Conservation (phyloP, 2,329 filamentous ascomycete genomes). For the Fusarium mundagurra region DNA sequence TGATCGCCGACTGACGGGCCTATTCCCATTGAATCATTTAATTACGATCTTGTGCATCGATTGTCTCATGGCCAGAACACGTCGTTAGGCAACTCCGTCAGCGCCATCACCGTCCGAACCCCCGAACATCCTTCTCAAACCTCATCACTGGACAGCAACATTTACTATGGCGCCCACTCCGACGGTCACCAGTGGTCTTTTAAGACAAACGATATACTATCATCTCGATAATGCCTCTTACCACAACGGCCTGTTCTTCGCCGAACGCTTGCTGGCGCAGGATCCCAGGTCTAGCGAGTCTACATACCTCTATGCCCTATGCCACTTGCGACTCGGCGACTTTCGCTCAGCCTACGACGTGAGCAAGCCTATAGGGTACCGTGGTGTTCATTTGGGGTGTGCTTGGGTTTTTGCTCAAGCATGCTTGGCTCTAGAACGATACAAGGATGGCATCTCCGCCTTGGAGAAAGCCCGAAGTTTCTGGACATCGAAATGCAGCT, state of each 20-base stretch:
- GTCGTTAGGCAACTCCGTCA: slow-evolving; percentile 34
- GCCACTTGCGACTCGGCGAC: slow-evolving; percentile 84
- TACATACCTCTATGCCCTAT: slow-evolving; percentile 83
- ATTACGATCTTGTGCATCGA: not conserved
- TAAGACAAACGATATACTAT: slow-evolving; percentile 71
- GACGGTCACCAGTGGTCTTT: slow-evolving; percentile 59
- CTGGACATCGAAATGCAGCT: slow-evolving; percentile 79
- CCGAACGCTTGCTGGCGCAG: slow-evolving; percentile 84
- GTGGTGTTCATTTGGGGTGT: slow-evolving; percentile 83
- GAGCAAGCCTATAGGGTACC: slow-evolving; percentile 75
- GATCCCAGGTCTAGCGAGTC: slow-evolving; percentile 85
- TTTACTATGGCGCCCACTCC: slow-evolving; percentile 63
- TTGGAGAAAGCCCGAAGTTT: slow-evolving; percentile 82
- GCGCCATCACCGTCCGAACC: slow-evolving; percentile 22
- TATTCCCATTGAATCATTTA: slow-evolving; percentile 8
- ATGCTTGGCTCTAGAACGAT: slow-evolving; percentile 80
- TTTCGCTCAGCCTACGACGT: slow-evolving; percentile 87
- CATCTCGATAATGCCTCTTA: slow-evolving; percentile 89
- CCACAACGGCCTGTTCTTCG: slow-evolving; percentile 93
- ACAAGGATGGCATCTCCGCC: slow-evolving; percentile 82
- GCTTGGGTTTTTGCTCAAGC: slow-evolving; percentile 92
- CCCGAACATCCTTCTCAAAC: slow-evolving; percentile 11
- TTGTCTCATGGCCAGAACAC: slow-evolving; percentile 44
- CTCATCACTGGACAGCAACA: slow-evolving; percentile 37
- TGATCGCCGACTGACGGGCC: slow-evolving; percentile 9